These are phyloP conservation scores for Fusarium sp. DNA, from an alignment of 2,329 filamentous ascomycete genomes.

Conservation along the genomic window DNA sequence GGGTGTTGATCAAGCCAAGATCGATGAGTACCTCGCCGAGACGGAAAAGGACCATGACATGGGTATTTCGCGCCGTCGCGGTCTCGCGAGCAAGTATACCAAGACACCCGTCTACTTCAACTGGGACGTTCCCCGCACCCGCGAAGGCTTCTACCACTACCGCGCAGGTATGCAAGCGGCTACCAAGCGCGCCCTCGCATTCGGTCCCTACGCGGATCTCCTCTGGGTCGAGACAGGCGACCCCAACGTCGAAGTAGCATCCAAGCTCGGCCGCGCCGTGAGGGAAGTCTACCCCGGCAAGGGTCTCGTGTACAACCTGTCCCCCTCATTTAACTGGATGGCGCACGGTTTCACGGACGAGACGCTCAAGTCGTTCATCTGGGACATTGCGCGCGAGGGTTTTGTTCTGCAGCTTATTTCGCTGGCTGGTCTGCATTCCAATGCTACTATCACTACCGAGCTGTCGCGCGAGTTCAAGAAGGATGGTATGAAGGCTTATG, in stretches of 20 bases:
- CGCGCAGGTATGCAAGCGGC: constrained; percentile 84
- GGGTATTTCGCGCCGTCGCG: constrained; percentile 81
- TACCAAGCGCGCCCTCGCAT: constrained; percentile 92
- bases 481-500: constrained; percentile 96
- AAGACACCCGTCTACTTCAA: constrained; percentile 80
- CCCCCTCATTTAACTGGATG: constrained; percentile 99
- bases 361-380: constrained; percentile 90
- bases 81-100: constrained; percentile 74
- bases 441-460: constrained; percentile 74
- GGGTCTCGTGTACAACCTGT: constrained; percentile 95
- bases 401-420: constrained; percentile 77
- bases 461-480: constrained; percentile 84
- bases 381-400: constrained; percentile 93
- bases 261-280: constrained; percentile 80
- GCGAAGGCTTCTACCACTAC: constrained; percentile 95
- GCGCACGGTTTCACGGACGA: constrained; percentile 88
- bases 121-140: constrained; percentile 91
- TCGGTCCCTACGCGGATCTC: constrained; percentile 91
- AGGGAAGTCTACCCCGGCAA: constrained; percentile 77
- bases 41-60: constrained; percentile 75
- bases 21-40: constrained; percentile 74
- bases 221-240: constrained; percentile 97
- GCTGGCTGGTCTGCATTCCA: constrained; percentile 74
- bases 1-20: constrained; percentile 70
- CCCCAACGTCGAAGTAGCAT: constrained; percentile 82